Conservation (phyloP, 1,284 basidiomycete genomes). For the Microbotryum lychnidis-dioicae region DNA sequence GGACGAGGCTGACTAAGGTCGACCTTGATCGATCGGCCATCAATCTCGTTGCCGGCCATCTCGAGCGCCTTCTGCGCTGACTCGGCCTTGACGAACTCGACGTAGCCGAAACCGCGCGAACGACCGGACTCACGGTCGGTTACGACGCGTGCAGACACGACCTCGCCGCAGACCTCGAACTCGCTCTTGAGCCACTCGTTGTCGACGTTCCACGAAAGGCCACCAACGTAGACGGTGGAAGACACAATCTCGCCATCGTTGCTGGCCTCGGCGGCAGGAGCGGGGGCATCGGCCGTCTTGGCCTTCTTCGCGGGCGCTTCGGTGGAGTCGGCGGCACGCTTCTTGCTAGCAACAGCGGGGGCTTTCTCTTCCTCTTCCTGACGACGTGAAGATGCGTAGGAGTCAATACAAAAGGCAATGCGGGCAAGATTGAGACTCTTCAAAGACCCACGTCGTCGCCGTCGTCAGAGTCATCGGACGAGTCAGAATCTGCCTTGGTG, state of each 20-base stretch:
- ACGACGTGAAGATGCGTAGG: slow-evolving; percentile 3
- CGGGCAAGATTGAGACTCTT: not conserved
- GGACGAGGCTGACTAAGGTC: slow-evolving; percentile 64
- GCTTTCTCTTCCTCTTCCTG: slow-evolving; percentile 54
- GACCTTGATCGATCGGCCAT: slow-evolving; percentile 80
- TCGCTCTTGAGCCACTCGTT: slow-evolving; percentile 90
- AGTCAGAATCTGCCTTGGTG: not conserved
- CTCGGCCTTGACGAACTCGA: slow-evolving; percentile 65
- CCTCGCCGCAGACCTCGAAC: slow-evolving; percentile 80
- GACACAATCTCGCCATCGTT: slow-evolving; percentile 45
- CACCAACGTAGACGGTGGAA: slow-evolving; percentile 82
- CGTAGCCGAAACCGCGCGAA: slow-evolving; percentile 90
- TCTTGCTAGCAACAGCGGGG: slow-evolving; percentile 42
- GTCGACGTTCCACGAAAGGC: slow-evolving; percentile 94
- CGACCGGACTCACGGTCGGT: slow-evolving; percentile 80
- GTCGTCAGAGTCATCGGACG: slow-evolving; percentile 14
- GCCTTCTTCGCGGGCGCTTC: slow-evolving; percentile 65
- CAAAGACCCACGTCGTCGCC: slow-evolving; percentile 19
- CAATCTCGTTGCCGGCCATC: slow-evolving; percentile 74
- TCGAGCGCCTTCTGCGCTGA: slow-evolving; percentile 67
- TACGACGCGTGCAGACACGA: slow-evolving; percentile 79
- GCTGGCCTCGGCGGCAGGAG: slow-evolving; percentile 37
- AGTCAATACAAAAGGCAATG: not conserved
- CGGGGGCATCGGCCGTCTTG: slow-evolving; percentile 54
- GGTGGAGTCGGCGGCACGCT: slow-evolving; percentile 61